phyloP scores from a whole-genome alignment of 139 green algal species.

The Closterium sp. region DNA sequence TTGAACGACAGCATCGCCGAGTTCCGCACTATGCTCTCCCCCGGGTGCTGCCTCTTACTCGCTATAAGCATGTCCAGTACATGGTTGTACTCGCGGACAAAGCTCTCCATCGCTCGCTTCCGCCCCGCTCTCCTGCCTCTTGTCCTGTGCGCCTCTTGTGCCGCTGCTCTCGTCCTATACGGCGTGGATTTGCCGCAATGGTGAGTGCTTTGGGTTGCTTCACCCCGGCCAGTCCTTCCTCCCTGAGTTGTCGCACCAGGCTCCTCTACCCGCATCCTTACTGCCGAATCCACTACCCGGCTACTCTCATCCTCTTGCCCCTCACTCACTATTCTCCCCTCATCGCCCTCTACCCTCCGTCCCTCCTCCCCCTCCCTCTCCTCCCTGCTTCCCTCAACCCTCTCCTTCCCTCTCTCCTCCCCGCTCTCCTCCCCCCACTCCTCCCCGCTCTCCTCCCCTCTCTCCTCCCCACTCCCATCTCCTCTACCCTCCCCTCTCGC shows the following conservation, averaged over 20 bases:
- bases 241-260: too few species aligned
- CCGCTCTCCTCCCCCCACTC: neutral
- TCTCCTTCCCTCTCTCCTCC: neutral
- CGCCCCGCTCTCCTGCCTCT: neutral
- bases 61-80: conserved; percentile 1
- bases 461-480: neutral
- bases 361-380: too few species aligned
- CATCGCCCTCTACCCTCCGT: neutral
- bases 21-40: conserved; percentile 8
- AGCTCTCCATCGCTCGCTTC: neutral
- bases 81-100: conserved; percentile 1
- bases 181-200: too few species aligned
- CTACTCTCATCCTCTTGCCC: too few species aligned
- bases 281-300: too few species aligned
- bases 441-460: neutral
- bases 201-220: too few species aligned
- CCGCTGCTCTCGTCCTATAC: too few species aligned
- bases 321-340: too few species aligned
- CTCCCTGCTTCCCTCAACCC: neutral
- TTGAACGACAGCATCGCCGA: conserved; percentile 24
- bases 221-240: too few species aligned
- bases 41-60: conserved; percentile 4
- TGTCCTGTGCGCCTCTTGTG: too few species aligned
- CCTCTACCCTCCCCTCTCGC: neutral
- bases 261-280: too few species aligned